Evolutionary conservation across 306 rosid species (phyloP).

Genomic region (Vicia sativa): DNA sequence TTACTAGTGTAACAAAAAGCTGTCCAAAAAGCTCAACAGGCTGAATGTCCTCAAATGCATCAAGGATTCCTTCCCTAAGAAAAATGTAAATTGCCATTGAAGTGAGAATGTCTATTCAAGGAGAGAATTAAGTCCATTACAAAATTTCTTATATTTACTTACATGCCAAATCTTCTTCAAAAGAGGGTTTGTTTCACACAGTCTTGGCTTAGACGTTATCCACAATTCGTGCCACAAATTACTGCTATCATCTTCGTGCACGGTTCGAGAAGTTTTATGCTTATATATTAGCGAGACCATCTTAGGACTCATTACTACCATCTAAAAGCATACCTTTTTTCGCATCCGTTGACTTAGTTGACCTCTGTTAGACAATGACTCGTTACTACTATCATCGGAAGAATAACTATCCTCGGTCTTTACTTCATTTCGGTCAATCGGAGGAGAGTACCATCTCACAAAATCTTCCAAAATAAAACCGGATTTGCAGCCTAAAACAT

Average conservation of each 20-base stretch:
- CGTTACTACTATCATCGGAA: slow-evolving; percentile 42
- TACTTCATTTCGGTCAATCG: slow-evolving; percentile 82
- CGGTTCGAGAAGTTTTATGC: slow-evolving; percentile 2
- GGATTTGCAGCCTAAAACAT: slow-evolving; percentile 92
- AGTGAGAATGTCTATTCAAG: too few relatives aligned
- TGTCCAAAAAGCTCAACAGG: too few relatives aligned
- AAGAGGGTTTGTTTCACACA: too few relatives aligned
- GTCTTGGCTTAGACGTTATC: too few relatives aligned
- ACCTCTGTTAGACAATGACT: slow-evolving; percentile 50
- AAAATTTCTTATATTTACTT: too few relatives aligned
- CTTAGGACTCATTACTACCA: background rate
- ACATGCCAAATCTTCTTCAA: too few relatives aligned
- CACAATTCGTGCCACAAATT: slow-evolving; percentile 95
- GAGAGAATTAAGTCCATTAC: too few relatives aligned
- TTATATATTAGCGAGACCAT: slow-evolving; percentile 6
- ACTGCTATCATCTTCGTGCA: slow-evolving; percentile 55
- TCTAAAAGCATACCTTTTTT: slow-evolving; percentile 62
- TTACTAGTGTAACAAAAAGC: too few relatives aligned
- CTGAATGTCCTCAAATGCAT: too few relatives aligned
- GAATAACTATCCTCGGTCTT: slow-evolving; percentile 45
- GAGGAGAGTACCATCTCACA: slow-evolving; percentile 99
- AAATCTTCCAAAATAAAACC: slow-evolving; percentile 98
- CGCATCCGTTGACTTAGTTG: too few relatives aligned
- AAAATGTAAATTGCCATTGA: too few relatives aligned
- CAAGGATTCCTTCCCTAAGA: too few relatives aligned